These are phyloP conservation scores for Aspergillus amoenus DNA, from an alignment of 2,329 filamentous ascomycete species.

Conservation along the genomic window DNA sequence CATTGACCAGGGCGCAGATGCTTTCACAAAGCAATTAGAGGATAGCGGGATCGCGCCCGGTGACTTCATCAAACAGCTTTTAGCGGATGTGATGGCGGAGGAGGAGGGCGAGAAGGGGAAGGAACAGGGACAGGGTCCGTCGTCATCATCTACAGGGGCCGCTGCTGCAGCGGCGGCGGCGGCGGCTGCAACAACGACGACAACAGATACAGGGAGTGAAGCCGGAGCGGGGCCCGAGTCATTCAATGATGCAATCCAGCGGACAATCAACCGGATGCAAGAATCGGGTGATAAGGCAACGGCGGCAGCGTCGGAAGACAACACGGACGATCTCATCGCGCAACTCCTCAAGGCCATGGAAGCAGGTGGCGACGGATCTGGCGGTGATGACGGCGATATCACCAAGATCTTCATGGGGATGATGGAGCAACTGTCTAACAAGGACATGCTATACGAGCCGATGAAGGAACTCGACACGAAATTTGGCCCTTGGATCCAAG, in stretches of 20 bases:
- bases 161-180: neutral
- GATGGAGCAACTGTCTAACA: slow-evolving; percentile 99
- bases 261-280: slow-evolving; percentile 96
- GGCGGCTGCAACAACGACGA: slow-evolving; percentile 17
- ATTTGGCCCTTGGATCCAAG: slow-evolving; percentile 83
- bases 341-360: slow-evolving; percentile 90
- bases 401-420: slow-evolving; percentile 94
- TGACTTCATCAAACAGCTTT: slow-evolving; percentile 36
- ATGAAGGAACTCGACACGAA: slow-evolving; percentile 97
- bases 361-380: slow-evolving; percentile 53
- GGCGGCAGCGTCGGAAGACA: slow-evolving; percentile 65
- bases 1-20: slow-evolving; percentile 34
- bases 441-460: slow-evolving; percentile 96
- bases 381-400: slow-evolving; percentile 76
- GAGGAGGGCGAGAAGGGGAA: slow-evolving; percentile 17
- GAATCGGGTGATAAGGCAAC: slow-evolving; percentile 82
- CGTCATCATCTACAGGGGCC: neutral
- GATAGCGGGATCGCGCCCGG: slow-evolving; percentile 35
- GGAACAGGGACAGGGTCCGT: slow-evolving; percentile 11
- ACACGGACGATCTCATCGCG: slow-evolving; percentile 79
- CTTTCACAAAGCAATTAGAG: slow-evolving; percentile 37
- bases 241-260: slow-evolving; percentile 90
- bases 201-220: slow-evolving; percentile 21
- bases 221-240: slow-evolving; percentile 56
- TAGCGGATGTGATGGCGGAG: slow-evolving; percentile 36